phyloP scores from a whole-genome alignment of 106 monocot genomes.

The Acanthochlamys bracteata region DNA sequence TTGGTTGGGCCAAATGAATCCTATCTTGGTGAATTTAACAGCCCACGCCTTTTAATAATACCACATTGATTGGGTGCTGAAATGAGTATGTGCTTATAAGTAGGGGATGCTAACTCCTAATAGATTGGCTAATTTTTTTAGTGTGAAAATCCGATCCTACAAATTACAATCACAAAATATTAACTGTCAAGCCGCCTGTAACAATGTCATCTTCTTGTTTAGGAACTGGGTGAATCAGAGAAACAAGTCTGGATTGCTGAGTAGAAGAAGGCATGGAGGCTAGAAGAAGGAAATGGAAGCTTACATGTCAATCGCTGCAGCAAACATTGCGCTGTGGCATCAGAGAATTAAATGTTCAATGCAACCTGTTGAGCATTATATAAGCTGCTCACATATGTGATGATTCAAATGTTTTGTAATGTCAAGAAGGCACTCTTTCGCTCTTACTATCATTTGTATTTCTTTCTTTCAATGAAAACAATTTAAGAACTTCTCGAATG shows the following conservation, averaged over 20 bases:
- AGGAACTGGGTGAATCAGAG: constrained; percentile 64
- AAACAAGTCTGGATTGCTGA: constrained; percentile 55
- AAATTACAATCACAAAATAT: not conserved
- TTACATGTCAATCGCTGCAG: constrained; percentile 32
- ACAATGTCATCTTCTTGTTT: not conserved
- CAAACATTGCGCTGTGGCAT: not conserved
- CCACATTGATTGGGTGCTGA: too few species aligned
- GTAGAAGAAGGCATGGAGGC: constrained; percentile 45
- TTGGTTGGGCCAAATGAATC: too few species aligned
- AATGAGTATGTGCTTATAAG: too few species aligned
- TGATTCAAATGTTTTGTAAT: not conserved
- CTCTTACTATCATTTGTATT: too few species aligned
- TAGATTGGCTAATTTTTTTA: too few species aligned
- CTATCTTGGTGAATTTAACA: too few species aligned
- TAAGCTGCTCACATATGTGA: not conserved
- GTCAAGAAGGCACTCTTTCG: too few species aligned
- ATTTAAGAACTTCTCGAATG: too few species aligned
- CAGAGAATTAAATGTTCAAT: not conserved
- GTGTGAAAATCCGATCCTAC: too few species aligned
- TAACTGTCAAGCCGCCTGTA: not conserved
- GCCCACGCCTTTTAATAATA: too few species aligned
- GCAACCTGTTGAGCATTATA: not conserved
- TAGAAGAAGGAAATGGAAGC: constrained; percentile 73
- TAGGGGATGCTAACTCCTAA: too few species aligned
- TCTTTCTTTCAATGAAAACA: too few species aligned